Percentiles rank a stretch among this genome's conserved stretches.
Evolutionary conservation across 2,329 filamentous ascomycete genomes (phyloP).

Genomic region (Zymoseptoria pseudotritici): DNA sequence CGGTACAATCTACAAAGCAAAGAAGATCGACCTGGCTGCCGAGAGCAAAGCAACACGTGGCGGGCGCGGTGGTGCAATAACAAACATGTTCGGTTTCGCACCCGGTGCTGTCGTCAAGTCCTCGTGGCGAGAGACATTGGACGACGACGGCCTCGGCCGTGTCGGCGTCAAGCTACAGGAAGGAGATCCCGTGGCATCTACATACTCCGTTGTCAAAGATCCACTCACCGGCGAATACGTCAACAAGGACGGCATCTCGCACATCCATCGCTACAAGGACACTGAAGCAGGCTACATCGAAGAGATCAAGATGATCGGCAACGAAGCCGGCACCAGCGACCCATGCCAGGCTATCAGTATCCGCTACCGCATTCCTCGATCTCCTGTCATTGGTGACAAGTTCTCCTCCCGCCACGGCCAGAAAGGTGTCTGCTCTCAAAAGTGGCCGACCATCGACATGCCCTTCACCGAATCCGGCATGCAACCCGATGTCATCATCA

Average conservation of each 20-base stretch:
- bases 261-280: slow-evolving; percentile 93
- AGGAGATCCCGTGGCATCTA: slow-evolving; percentile 80
- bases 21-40: slow-evolving; percentile 80
- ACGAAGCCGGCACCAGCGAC: slow-evolving; percentile 74
- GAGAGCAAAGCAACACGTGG: slow-evolving; percentile 50
- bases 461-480: slow-evolving; percentile 95
- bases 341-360: slow-evolving; percentile 78
- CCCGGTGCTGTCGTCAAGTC: slow-evolving; percentile 66
- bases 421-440: slow-evolving; percentile 93
- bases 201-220: slow-evolving; percentile 78
- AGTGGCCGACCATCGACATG: slow-evolving; percentile 91
- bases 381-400: slow-evolving; percentile 93
- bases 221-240: slow-evolving; percentile 63
- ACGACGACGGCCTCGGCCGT: slow-evolving; percentile 78
- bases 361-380: slow-evolving; percentile 85
- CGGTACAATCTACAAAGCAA: slow-evolving; percentile 96
- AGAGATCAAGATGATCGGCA: slow-evolving; percentile 83
- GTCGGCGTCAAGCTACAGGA: slow-evolving; percentile 71
- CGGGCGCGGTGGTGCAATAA: slow-evolving; percentile 51
- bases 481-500: slow-evolving; percentile 96
- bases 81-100: slow-evolving; percentile 85
- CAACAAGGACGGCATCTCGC: slow-evolving; percentile 78
- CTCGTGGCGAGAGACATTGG: slow-evolving; percentile 63
- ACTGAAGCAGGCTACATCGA: slow-evolving; percentile 81
- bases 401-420: slow-evolving; percentile 98